Conservation (phyloP, 73 alveolate species). For the Paramecium sexaurelia region DNA sequence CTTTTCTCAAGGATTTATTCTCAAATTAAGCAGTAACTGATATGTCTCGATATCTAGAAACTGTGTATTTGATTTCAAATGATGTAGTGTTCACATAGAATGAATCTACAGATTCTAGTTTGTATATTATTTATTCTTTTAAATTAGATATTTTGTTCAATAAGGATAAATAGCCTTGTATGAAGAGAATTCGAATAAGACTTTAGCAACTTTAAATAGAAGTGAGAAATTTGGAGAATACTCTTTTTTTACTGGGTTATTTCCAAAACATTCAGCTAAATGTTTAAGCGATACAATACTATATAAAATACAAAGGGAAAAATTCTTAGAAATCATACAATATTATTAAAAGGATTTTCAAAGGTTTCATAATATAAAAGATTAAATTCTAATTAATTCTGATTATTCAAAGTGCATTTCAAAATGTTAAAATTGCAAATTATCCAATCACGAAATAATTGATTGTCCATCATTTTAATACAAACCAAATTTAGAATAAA, state of each 20-base stretch:
- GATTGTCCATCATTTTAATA: neutral
- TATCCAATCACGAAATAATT: neutral
- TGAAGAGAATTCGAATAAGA: neutral
- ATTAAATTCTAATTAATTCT: neutral
- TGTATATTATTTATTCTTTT: neutral
- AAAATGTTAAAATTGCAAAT: neutral
- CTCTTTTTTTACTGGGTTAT: slow-evolving; percentile 43
- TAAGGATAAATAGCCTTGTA: neutral
- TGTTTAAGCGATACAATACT: neutral
- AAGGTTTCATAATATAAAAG: slow-evolving; percentile 23
- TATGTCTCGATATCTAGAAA: neutral
- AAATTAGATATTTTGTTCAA: slow-evolving; percentile 5
- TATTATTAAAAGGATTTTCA: neutral
- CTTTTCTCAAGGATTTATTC: neutral
- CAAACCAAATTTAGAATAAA: slow-evolving; percentile 28
- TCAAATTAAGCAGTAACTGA: neutral
- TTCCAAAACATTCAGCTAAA: neutral
- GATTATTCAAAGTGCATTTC: slow-evolving; percentile 1
- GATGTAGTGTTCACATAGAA: neutral
- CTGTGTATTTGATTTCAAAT: neutral
- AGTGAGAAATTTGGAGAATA: slow-evolving; percentile 35
- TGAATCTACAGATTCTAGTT: neutral
- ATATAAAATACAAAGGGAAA: slow-evolving; percentile 5
- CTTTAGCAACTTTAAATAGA: neutral
- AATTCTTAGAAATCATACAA: neutral